phyloP scores from a whole-genome alignment of 2,329 filamentous ascomycete species.

The Colletotrichum chrysophilum region DNA sequence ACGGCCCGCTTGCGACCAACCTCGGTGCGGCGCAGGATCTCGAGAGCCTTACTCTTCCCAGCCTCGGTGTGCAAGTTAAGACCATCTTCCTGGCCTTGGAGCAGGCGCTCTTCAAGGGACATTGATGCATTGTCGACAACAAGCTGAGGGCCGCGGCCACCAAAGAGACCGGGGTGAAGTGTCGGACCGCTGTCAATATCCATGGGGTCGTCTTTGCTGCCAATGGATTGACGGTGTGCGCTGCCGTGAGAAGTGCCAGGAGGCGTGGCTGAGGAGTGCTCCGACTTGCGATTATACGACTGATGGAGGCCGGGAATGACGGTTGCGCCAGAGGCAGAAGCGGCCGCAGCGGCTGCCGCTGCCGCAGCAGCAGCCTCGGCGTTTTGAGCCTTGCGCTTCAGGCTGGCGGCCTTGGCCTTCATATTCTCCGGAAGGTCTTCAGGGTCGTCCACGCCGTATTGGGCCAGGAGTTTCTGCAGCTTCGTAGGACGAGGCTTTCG shows the following conservation, averaged over 20 bases:
- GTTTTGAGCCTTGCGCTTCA: constrained; percentile 74
- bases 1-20: constrained; percentile 55
- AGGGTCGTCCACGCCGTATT: constrained; percentile 86
- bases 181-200: constrained; percentile 40
- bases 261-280: constrained; percentile 22
- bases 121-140: constrained; percentile 43
- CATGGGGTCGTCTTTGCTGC: constrained; percentile 40
- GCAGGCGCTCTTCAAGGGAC: constrained; percentile 56
- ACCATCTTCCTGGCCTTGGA: constrained; percentile 50
- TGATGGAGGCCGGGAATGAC: constrained; percentile 2
- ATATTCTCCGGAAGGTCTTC: constrained; percentile 88
- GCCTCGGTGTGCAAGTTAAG: constrained; percentile 50
- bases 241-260: constrained; percentile 29
- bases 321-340: constrained; percentile 9
- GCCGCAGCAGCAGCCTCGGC: constrained; percentile 55
- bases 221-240: constrained; percentile 3
- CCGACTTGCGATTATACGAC: constrained; percentile 10
- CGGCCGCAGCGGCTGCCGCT: constrained; percentile 25
- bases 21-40: constrained; percentile 57
- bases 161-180: constrained; percentile 50
- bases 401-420: constrained; percentile 76
- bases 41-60: constrained; percentile 55
- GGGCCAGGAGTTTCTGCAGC: constrained; percentile 90
- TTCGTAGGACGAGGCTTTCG: constrained; percentile 96
- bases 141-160: constrained; percentile 46